Evolutionary conservation across 2,329 filamentous ascomycete genomes (phyloP), one percentile per base, ranked within the genome.

Genomic region (Penicillium sp.): DNA sequence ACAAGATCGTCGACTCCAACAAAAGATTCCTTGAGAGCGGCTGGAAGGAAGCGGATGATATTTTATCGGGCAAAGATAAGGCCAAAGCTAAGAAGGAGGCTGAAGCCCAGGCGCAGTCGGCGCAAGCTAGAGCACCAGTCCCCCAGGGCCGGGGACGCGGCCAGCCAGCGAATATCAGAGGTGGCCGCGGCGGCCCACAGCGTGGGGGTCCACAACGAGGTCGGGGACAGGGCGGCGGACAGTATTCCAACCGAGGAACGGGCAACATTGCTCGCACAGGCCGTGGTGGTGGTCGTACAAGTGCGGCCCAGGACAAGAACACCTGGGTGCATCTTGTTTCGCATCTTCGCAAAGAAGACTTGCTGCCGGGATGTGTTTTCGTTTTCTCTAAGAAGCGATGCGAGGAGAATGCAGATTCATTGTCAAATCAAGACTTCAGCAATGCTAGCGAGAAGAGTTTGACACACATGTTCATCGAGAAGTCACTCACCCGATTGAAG

Each of bases 381-480:
- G 93, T 99, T 55, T 99, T 99, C 75, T 99, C 94, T 3, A 99
- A 97, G 78, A 96, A 94, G 75, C 83, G 94, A 51, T 97, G 94
- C 68, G 94, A 99, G 74, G 92, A 97, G 71, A 99, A 97, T 72
- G 94, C 94, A 0, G 91, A 97, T 71, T 93, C 94, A 0, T 81
- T 99, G 23, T 93, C 90, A 60, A 97, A 97, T 69, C 88, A 96
- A 64, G 94, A 99, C 70, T 97, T 96, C 70, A 95, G 90, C 71
- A 97, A 89, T 6, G 91, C 92, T 0, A 84, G 87, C 3, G 94
- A 99, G 77, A 97, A 97, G 82, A 99, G 94, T 67, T 88, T 91
- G 45, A 95, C 96, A 57, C 93, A 99, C 72, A 97, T 97, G 90
- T 93, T 92, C 36, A 92, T 99, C 64, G 92, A 97, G 73, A 95